These are phyloP conservation scores for Talaromyces albobiverticillius DNA, from an alignment of 2,329 filamentous ascomycete genomes.

Conservation along the genomic window DNA sequence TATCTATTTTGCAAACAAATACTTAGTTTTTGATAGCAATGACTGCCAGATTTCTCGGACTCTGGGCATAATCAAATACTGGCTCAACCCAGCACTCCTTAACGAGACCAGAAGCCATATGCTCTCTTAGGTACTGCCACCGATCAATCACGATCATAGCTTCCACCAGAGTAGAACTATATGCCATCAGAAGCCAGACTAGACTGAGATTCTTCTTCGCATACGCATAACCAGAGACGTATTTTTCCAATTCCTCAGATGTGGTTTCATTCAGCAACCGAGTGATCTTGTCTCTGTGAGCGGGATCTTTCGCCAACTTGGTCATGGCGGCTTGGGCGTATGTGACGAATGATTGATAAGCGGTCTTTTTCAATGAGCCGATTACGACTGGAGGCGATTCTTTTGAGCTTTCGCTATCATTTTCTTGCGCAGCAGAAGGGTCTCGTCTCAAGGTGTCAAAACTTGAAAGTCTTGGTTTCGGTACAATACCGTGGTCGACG, in stretches of 20 bases:
- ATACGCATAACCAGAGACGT: conserved; percentile 62
- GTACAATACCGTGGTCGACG: conserved; percentile 75
- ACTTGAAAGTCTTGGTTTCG: conserved; percentile 45
- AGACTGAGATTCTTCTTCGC: conserved; percentile 79
- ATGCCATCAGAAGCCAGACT: conserved; percentile 94
- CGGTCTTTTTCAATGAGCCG: conserved; percentile 75
- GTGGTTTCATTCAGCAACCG: conserved; percentile 67
- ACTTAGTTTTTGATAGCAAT: conserved; percentile 70
- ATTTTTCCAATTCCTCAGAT: conserved; percentile 70
- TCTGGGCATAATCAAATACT: conserved; percentile 83
- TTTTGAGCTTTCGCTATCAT: conserved; percentile 41
- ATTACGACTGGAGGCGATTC: conserved; percentile 72
- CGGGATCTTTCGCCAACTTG: conserved; percentile 66
- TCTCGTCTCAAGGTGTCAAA: conserved; percentile 21
- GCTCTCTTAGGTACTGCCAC: conserved; percentile 82
- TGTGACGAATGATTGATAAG: conserved; percentile 69
- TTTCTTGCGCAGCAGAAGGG: conserved; percentile 5
- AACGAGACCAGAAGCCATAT: conserved; percentile 58
- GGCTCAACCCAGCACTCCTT: conserved; percentile 83
- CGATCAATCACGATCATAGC: conserved; percentile 86
- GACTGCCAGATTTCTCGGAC: conserved; percentile 87
- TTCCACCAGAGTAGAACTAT: conserved; percentile 85
- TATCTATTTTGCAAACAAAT: neutral
- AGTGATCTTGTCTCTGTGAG: conserved; percentile 59
- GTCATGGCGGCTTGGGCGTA: conserved; percentile 79